phyloP scores from a whole-genome alignment of 768 basidiomycete species.

The Hypsizygus marmoreus region DNA sequence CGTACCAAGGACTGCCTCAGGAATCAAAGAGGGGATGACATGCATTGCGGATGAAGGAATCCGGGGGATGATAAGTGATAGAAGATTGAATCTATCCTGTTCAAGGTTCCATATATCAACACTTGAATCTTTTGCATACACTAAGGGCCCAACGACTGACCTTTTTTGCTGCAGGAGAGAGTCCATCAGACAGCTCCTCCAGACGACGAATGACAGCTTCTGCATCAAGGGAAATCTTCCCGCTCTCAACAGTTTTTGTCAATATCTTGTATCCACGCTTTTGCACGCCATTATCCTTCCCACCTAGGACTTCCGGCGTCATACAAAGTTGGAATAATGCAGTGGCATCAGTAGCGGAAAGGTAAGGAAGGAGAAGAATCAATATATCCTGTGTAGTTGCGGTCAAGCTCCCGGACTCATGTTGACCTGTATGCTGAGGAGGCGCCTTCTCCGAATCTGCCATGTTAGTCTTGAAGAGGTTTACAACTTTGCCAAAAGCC shows the following conservation, averaged over 20 bases:
- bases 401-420: constrained; percentile 47
- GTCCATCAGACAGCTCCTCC: constrained; percentile 61
- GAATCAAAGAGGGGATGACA: constrained; percentile 84
- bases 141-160: constrained; percentile 44
- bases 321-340: constrained; percentile 72
- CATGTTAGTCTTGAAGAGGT: constrained; percentile 69
- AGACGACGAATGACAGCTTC: constrained; percentile 66
- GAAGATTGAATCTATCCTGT: constrained; percentile 82
- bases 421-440: constrained; percentile 30
- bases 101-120: constrained; percentile 11
- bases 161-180: constrained; percentile 86
- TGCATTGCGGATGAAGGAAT: constrained; percentile 77
- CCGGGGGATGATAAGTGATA: constrained; percentile 65
- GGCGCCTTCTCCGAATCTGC: constrained; percentile 34
- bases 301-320: constrained; percentile 66
- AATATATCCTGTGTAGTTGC: constrained; percentile 83
- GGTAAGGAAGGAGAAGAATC: constrained; percentile 75
- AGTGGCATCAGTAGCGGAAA: constrained; percentile 61
- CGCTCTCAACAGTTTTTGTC: constrained; percentile 67
- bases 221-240: constrained; percentile 54
- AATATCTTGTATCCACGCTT: constrained; percentile 94
- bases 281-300: constrained; percentile 85
- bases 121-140: too few relatives aligned
- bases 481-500: constrained; percentile 78
- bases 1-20: constrained; percentile 92